phyloP scores from a whole-genome alignment of 208 protist species.

The Trypanosoma lewisi region DNA sequence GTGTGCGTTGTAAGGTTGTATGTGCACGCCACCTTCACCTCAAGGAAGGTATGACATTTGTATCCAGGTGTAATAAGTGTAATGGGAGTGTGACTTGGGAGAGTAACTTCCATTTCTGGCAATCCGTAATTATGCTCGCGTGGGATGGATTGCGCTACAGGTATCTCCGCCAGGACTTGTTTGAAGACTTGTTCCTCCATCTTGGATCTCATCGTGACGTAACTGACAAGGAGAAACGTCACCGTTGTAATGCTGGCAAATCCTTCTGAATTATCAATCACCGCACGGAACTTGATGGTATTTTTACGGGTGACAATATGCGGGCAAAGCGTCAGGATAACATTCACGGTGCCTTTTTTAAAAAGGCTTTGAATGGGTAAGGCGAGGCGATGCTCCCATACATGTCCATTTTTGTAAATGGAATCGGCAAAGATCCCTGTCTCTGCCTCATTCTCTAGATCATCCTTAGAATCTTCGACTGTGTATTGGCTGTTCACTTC shows the following conservation, averaged over 20 bases:
- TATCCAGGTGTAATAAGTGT: constrained; percentile 56
- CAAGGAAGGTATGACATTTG: constrained; percentile 48
- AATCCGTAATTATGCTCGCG: constrained; percentile 16
- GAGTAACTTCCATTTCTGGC: constrained; percentile 28
- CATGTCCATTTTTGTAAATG: not conserved
- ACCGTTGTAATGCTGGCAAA: constrained; percentile 39
- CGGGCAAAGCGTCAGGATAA: constrained; percentile 19
- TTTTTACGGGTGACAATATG: constrained; percentile 23
- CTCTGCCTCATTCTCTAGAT: not conserved
- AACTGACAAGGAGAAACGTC: constrained; percentile 48
- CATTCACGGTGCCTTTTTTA: constrained; percentile 21
- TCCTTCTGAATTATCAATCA: constrained; percentile 66
- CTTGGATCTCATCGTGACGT: constrained; percentile 35
- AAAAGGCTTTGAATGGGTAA: constrained; percentile 31
- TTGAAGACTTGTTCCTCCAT: constrained; percentile 34
- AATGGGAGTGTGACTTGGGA: constrained; percentile 43
- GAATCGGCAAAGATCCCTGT: not conserved
- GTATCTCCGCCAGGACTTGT: constrained; percentile 20
- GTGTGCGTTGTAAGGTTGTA: constrained; percentile 26
- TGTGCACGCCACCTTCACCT: constrained; percentile 26
- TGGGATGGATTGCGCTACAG: constrained; percentile 37
- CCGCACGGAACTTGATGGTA: constrained; percentile 14
- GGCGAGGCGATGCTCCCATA: constrained; percentile 34
- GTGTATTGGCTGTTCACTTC: too few species aligned
- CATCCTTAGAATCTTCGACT: too few species aligned